Evolutionary conservation across 2,329 filamentous ascomycete species (phyloP).

Genomic region (Diaporthe humulicola): DNA sequence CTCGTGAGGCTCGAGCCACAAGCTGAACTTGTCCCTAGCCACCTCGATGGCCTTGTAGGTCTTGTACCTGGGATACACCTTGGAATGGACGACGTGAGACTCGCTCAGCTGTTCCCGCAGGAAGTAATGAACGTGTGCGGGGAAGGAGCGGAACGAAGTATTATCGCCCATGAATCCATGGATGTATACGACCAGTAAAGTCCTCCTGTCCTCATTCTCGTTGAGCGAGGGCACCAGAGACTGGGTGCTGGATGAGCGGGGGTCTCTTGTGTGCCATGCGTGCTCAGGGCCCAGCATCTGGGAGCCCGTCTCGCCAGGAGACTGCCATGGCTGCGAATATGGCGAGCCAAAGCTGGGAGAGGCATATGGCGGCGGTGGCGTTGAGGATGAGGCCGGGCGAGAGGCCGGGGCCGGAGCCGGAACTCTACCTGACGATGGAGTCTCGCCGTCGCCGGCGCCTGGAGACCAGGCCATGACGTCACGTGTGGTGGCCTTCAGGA

Average conservation of each 20-base stretch:
- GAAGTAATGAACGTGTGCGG: slow-evolving; percentile 85
- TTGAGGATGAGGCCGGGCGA: slow-evolving; percentile 15
- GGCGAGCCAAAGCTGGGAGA: slow-evolving; percentile 19
- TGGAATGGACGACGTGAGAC: slow-evolving; percentile 86
- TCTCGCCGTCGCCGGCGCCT: slow-evolving; percentile 8
- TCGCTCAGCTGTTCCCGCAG: slow-evolving; percentile 76
- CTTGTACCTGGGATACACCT: slow-evolving; percentile 86
- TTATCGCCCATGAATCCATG: slow-evolving; percentile 46
- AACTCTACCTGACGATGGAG: slow-evolving; percentile 9
- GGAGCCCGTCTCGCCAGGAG: background rate
- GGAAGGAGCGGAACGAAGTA: slow-evolving; percentile 88
- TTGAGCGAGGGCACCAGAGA: slow-evolving; percentile 57
- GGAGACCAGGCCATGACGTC: slow-evolving; percentile 38
- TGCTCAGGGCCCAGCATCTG: slow-evolving; percentile 32
- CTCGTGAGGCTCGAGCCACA: slow-evolving; percentile 85
- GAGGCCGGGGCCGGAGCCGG: slow-evolving; percentile 10
- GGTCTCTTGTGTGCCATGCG: slow-evolving; percentile 51
- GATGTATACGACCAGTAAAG: slow-evolving; percentile 74
- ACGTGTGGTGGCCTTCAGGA: background rate
- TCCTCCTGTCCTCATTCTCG: slow-evolving; percentile 57
- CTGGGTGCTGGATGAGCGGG: slow-evolving; percentile 63
- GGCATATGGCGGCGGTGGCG: slow-evolving; percentile 35
- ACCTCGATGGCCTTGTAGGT: slow-evolving; percentile 79
- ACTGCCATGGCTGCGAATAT: slow-evolving; percentile 31
- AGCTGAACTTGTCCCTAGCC: slow-evolving; percentile 85